Evolutionary conservation across 2,329 filamentous ascomycete genomes (phyloP).

Genomic region (Clonostachys chloroleuca): DNA sequence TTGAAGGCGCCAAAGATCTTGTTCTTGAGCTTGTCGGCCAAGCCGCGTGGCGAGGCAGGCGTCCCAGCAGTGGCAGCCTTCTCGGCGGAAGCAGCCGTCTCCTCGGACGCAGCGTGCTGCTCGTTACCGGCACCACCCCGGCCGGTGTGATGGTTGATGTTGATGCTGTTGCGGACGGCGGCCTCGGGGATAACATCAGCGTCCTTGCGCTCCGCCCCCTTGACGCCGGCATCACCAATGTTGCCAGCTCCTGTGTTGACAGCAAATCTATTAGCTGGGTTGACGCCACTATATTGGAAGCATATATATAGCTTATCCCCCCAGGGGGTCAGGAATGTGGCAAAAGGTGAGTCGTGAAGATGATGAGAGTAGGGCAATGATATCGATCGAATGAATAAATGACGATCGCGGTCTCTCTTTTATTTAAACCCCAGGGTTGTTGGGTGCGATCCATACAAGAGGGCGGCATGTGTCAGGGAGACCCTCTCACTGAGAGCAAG

Average conservation of each 20-base stretch:
- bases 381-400: not conserved
- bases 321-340: not conserved
- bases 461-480: not conserved
- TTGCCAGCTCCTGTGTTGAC: conserved; percentile 46
- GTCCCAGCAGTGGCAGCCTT: too few relatives aligned
- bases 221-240: conserved; percentile 44
- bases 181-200: conserved; percentile 46
- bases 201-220: conserved; percentile 37
- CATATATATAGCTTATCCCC: not conserved
- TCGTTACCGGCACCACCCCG: conserved; percentile 58
- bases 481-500: not conserved
- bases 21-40: conserved; percentile 54
- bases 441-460: not conserved
- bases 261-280: not conserved
- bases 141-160: conserved; percentile 50
- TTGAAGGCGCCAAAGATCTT: conserved; percentile 43
- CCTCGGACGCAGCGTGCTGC: conserved; percentile 18
- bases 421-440: too few relatives aligned
- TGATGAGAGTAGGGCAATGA: too few relatives aligned
- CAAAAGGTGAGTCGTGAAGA: not conserved
- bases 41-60: conserved; percentile 23
- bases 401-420: not conserved
- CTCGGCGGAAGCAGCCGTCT: conserved; percentile 18
- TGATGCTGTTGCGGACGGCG: conserved; percentile 42
- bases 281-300: too few relatives aligned